Evolutionary conservation across 192 early-diverging fungal species (phyloP).

Genomic region (Linnemannia exigua): DNA sequence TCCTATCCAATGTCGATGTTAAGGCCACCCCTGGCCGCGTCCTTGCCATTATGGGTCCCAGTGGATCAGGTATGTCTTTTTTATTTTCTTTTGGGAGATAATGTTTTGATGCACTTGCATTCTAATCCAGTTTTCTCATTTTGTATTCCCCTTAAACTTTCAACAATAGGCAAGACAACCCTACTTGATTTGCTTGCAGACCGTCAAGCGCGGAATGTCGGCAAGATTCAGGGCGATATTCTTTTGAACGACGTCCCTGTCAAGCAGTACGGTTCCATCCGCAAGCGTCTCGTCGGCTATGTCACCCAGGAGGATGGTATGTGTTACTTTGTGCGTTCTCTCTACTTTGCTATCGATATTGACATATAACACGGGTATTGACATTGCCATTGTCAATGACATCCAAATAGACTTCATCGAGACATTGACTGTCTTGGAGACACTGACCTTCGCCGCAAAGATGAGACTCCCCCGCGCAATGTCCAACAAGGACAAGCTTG

Average conservation of each 20-base stretch:
- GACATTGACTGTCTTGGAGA: slow-evolving; percentile 81
- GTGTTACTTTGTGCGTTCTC: background rate
- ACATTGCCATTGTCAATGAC: too few species aligned
- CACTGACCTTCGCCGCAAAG: slow-evolving; percentile 73
- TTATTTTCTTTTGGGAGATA: background rate
- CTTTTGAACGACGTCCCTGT: slow-evolving; percentile 69
- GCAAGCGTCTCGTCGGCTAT: slow-evolving; percentile 72
- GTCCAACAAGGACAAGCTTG: slow-evolving; percentile 53
- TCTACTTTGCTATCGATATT: background rate
- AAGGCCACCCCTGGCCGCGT: slow-evolving; percentile 66
- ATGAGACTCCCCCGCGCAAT: slow-evolving; percentile 62
- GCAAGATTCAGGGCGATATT: slow-evolving; percentile 63
- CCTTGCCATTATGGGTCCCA: slow-evolving; percentile 75
- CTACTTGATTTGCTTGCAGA: slow-evolving; percentile 74
- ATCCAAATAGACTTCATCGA: slow-evolving; percentile 50
- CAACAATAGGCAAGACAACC: slow-evolving; percentile 69
- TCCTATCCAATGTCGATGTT: slow-evolving; percentile 37
- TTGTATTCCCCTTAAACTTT: background rate
- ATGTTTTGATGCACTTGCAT: background rate
- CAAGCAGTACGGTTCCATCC: slow-evolving; percentile 66
- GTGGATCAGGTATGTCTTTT: slow-evolving; percentile 57
- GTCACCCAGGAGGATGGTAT: slow-evolving; percentile 68
- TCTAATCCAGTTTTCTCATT: background rate
- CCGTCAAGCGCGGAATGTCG: slow-evolving; percentile 61
- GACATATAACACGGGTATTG: background rate